These are phyloP conservation scores for Paecilomyces variotii DNA, from an alignment of 2,329 filamentous ascomycete species.

Conservation along the genomic window DNA sequence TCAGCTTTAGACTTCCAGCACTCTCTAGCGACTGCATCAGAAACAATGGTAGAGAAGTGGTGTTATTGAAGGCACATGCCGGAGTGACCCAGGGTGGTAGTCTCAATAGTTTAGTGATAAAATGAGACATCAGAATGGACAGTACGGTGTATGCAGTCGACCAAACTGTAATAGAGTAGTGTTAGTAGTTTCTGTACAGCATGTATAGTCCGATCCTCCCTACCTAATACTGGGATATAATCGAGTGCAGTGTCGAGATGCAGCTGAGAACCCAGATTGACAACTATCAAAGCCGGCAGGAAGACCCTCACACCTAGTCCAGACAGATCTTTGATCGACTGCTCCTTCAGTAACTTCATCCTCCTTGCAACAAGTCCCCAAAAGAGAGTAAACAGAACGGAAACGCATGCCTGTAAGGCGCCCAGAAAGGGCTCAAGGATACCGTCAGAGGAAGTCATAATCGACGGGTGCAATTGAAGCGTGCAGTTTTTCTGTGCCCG, in stretches of 20 bases:
- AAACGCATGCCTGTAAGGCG: slow-evolving; percentile 47
- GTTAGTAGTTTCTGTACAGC: background rate
- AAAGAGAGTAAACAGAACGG: slow-evolving; percentile 46
- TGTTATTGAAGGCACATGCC: slow-evolving; percentile 51
- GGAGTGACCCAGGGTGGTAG: slow-evolving; percentile 48
- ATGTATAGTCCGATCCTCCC: background rate
- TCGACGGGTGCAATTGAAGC: background rate
- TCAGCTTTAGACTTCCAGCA: slow-evolving; percentile 48
- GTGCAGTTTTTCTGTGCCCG: background rate
- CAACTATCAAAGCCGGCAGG: slow-evolving; percentile 46
- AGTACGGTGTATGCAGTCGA: slow-evolving; percentile 42
- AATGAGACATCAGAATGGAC: slow-evolving; percentile 41
- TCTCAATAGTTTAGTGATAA: slow-evolving; percentile 38
- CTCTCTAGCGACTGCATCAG: slow-evolving; percentile 45
- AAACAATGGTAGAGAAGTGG: slow-evolving; percentile 46
- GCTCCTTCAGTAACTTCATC: slow-evolving; percentile 40
- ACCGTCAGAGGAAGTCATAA: slow-evolving; percentile 1
- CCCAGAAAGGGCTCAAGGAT: slow-evolving; percentile 38
- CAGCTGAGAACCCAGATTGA: slow-evolving; percentile 46
- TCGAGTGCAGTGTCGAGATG: slow-evolving; percentile 38
- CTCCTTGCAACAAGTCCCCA: slow-evolving; percentile 46
- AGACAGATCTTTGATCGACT: slow-evolving; percentile 45
- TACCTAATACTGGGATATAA: slow-evolving; percentile 43
- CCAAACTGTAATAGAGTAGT: slow-evolving; percentile 34
- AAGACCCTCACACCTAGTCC: slow-evolving; percentile 46